Evolutionary conservation across 2,329 filamentous ascomycete genomes (phyloP), one percentile per base, ranked within the genome.

Genomic region (Cladophialophora bantiana): DNA sequence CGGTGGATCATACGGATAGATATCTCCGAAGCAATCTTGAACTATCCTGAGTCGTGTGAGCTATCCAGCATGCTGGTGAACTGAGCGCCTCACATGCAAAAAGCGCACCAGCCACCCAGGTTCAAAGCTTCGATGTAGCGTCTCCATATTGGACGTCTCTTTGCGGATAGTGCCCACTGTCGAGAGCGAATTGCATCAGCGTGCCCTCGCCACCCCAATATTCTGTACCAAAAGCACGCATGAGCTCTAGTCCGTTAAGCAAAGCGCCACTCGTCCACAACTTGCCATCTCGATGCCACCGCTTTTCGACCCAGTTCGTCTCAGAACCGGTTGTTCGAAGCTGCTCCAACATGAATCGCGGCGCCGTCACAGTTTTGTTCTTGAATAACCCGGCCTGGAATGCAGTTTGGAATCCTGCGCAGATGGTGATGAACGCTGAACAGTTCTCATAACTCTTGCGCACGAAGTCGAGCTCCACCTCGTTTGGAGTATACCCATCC

Each of bases 221-320:
- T 52, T 74, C 70, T 15, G 48, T 52, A 15, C 62, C 69, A 66
- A 77, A 77, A 13, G 71, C 75, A 6, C 63, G 57, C 69, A 75
- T 78, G 70, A 77, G 61, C 63, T 77, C 76, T 36, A 72, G 53
- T 2, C 76, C 76, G 59, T 77, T 77, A 42, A 75, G 48, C 67
- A 78, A 59, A 18, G 75, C 69, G 4, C 76, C 76, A 55, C 73
- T 75, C 3, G 74, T 77, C 76, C 76, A 78, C 18, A 78, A 20
- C 64, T 77, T 76, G 4, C 75, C 76, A 65, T 77, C 75, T 0
- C 70, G 63, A 9, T 69, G 67, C 63, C 70, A 75, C 0, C 76
- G 71, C 66, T 74, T 73, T 38, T 66, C 70, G 12, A 66, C 64
- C 63, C 63, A 70, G 15, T 67, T 45, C 10, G 64, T 62, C n/a